Evolutionary conservation across 805 yeast genomes (phyloP).

Genomic region (Ascoidea tarda): DNA sequence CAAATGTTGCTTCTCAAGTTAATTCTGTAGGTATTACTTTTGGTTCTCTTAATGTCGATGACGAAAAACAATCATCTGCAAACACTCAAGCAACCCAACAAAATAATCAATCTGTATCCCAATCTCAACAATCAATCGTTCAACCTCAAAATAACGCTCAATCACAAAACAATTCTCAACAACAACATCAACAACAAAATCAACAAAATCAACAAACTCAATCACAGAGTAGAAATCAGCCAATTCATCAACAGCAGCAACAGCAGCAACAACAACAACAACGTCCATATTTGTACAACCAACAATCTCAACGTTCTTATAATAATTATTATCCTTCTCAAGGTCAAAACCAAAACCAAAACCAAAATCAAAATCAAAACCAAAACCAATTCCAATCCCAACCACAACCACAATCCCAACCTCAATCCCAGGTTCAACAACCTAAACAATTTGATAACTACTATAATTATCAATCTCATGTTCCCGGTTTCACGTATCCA

Average conservation of each 20-base stretch:
- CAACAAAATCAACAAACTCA: slow-evolving; percentile 3
- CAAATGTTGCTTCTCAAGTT: slow-evolving; percentile 25
- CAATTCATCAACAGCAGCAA: slow-evolving; percentile 4
- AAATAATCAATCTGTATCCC: slow-evolving; percentile 9
- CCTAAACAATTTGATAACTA: slow-evolving; percentile 13
- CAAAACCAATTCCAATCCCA: slow-evolving; percentile 12
- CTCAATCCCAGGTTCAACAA: slow-evolving; percentile 26
- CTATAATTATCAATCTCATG: slow-evolving; percentile 1
- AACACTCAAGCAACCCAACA: slow-evolving; percentile 12
- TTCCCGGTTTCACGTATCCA: slow-evolving; percentile 26
- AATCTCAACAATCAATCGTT: slow-evolving; percentile 8
- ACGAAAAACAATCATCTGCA: slow-evolving; percentile 15
- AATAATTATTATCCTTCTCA: slow-evolving; percentile 2
- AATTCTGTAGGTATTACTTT: slow-evolving; percentile 43
- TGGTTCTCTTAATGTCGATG: slow-evolving; percentile 36
- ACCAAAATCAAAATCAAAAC: slow-evolving; percentile 6
- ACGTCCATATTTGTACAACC: slow-evolving; percentile 9
- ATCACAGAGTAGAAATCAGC: slow-evolving; percentile 7
- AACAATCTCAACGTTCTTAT: slow-evolving; percentile 3
- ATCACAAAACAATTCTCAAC: slow-evolving; percentile 10
- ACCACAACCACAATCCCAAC: slow-evolving; percentile 14
- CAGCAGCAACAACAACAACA: slow-evolving; percentile 10
- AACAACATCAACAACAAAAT: slow-evolving; percentile 2
- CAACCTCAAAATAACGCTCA: slow-evolving; percentile 12
- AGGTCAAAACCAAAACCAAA: slow-evolving; percentile 9